Conservation (phyloP, 768 basidiomycete species). For the Termitomyces sp. region DNA sequence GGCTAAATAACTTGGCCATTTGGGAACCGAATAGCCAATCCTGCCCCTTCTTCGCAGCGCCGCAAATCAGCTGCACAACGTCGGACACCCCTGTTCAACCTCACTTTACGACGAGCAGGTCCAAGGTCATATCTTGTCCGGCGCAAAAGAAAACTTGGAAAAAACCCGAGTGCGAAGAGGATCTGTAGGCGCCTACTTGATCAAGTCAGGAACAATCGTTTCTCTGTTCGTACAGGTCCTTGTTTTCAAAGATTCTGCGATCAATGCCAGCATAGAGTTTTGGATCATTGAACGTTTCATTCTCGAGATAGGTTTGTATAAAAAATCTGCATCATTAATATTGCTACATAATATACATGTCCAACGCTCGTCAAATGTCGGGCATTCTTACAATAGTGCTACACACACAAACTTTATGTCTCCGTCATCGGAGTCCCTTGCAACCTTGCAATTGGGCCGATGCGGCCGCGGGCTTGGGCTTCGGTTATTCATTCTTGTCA, state of each 20-base stretch:
- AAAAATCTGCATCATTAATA: too few species aligned
- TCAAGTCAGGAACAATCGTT: conserved; percentile 3
- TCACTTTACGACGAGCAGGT: background rate
- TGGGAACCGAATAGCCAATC: conserved; percentile 13
- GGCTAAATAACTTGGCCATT: conserved; percentile 2
- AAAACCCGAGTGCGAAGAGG: background rate
- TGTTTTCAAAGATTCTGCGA: background rate
- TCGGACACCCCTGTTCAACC: background rate
- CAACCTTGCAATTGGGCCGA: too few species aligned
- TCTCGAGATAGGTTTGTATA: background rate
- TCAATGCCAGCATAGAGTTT: background rate
- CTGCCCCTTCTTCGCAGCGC: background rate
- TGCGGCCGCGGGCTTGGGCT: too few species aligned
- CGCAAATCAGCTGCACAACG: background rate
- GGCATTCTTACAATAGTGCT: background rate
- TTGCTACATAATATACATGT: background rate
- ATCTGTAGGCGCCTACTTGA: background rate
- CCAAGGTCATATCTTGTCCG: background rate
- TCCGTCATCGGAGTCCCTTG: background rate
- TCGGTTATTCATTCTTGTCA: background rate
- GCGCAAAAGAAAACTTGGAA: background rate
- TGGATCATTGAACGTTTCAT: background rate
- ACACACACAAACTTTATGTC: background rate
- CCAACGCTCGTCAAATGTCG: background rate
- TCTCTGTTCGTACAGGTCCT: background rate